Base-by-base conservation (phyloP, 176 grass and related monocot species). In the Hordeum marinum region DNA sequence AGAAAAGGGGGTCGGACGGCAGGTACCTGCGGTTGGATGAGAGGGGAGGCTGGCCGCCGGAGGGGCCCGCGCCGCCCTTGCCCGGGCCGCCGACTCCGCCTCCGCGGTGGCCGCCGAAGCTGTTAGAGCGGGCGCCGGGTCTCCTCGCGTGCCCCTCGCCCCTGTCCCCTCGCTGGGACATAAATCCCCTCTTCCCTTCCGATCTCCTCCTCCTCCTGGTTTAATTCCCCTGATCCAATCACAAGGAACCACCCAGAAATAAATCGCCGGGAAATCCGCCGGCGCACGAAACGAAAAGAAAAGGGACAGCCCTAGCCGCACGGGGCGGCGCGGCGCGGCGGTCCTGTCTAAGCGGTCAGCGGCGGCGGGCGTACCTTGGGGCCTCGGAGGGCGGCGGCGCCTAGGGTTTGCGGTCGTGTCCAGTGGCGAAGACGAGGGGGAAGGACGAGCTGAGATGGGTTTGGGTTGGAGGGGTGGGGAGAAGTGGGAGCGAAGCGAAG, bases 161-260 rank as follows among this genome's bases (percentile, higher is more conserved):
- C 84, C 85, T 92, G 85, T 88, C 89, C 84, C 84, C 89, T 90
- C 89, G 89, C 89, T 90, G 84, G 83, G 95, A 98, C 95, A 98
- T 98, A 98, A 90, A 90, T 90, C 58, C 89, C 46, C 61, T 52
- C 48, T 40, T 31, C 27, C 62, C 48, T 83, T 48, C 80, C 89
- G 89, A 90, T 90, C 75, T 90, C 80, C 84, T 90, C 84, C 65
- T 90, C 74, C 74, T 83, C 48, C 10, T 66, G 4, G 42, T 78
- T 72, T 61, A 8, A 66, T 65, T 36, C 46, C 88, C 84, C 84
- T 87, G 89, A 90, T 87, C 75, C 89, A 74, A 74, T 43, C 84
- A 68, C 48, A 26, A 21, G 55, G n/a, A 17, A 55, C 1, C 10
- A 8, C 6, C 48, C 6, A 66, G 11, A 25, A 60, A 59, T 74